Percentiles rank a stretch among this genome's conserved stretches.
Evolutionary conservation across 2,329 filamentous ascomycete species (phyloP).

Genomic region (Lithohypha guttulata): DNA sequence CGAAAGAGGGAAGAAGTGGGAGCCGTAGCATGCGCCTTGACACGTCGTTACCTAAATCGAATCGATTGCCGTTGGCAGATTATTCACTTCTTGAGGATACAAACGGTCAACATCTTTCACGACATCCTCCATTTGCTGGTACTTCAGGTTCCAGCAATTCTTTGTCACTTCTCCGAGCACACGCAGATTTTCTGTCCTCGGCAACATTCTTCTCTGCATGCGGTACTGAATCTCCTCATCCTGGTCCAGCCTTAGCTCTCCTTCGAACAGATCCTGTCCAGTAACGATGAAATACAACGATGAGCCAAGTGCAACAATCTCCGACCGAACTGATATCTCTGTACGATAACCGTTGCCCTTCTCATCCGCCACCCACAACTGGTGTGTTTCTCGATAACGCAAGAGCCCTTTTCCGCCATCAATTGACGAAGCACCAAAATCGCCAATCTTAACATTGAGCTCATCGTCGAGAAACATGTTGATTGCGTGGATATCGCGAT

Average conservation of each 20-base stretch:
- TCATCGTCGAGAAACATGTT: slow-evolving; percentile 21
- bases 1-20: slow-evolving; percentile 8
- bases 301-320: not conserved
- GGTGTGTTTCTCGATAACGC: not conserved
- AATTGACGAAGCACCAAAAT: slow-evolving; percentile 14
- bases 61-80: too few relatives aligned
- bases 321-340: not conserved
- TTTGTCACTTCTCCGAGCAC: too few relatives aligned
- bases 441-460: slow-evolving; percentile 19
- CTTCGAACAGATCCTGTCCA: not conserved
- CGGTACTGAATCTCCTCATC: too few relatives aligned
- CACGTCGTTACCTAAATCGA: too few relatives aligned
- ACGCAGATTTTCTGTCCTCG: too few relatives aligned
- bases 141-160: too few relatives aligned
- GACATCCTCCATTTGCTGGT: too few relatives aligned
- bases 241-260: too few relatives aligned
- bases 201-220: too few relatives aligned
- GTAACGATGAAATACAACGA: not conserved
- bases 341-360: not conserved
- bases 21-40: too few relatives aligned
- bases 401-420: not conserved
- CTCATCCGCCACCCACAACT: not conserved
- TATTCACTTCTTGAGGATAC: too few relatives aligned
- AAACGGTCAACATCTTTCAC: too few relatives aligned
- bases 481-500: slow-evolving; percentile 20